A percentile compares a stretch with the other conserved stretches of the same genome.
Conservation (phyloP, 164 flowering plant species). For the Annona squamosa region DNA sequence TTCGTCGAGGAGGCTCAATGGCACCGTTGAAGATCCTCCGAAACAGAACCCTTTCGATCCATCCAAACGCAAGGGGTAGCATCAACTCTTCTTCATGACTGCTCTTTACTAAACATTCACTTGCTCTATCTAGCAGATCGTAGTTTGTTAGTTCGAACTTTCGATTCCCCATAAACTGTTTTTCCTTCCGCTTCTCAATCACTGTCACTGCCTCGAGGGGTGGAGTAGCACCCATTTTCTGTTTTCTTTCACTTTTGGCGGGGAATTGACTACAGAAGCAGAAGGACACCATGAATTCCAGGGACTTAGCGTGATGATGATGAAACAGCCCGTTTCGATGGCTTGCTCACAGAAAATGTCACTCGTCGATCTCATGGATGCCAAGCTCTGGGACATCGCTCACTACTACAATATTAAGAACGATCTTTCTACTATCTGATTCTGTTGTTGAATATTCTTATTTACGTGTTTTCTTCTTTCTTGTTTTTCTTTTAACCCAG, state of each 20-base stretch:
- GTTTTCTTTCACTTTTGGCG: no score
- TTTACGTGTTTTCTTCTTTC: not conserved
- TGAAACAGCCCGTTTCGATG: no score
- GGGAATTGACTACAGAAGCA: not conserved
- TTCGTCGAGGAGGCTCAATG: slow-evolving; percentile 13
- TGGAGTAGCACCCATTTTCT: no score
- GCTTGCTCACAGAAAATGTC: not conserved
- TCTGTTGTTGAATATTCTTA: not conserved
- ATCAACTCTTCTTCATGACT: not conserved
- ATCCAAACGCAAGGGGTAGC: slow-evolving; percentile 64
- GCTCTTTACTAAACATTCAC: not conserved
- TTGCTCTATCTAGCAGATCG: no score
- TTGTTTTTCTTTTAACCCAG: not conserved
- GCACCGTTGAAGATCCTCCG: slow-evolving; percentile 12
- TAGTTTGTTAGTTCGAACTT: no score
- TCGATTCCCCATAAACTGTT: no score
- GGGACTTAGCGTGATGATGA: slow-evolving; percentile 27
- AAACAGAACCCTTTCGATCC: slow-evolving; percentile 54
- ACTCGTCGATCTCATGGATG: not conserved
- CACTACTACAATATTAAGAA: not conserved
- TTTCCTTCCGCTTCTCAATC: no score
- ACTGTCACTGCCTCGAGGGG: no score
- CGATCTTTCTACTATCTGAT: not conserved
- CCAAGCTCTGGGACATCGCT: not conserved
- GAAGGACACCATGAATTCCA: slow-evolving; percentile 35